Evolutionary conservation across 495 filamentous ascomycete species (phyloP).

Genomic region (Margaritispora aquatica): DNA sequence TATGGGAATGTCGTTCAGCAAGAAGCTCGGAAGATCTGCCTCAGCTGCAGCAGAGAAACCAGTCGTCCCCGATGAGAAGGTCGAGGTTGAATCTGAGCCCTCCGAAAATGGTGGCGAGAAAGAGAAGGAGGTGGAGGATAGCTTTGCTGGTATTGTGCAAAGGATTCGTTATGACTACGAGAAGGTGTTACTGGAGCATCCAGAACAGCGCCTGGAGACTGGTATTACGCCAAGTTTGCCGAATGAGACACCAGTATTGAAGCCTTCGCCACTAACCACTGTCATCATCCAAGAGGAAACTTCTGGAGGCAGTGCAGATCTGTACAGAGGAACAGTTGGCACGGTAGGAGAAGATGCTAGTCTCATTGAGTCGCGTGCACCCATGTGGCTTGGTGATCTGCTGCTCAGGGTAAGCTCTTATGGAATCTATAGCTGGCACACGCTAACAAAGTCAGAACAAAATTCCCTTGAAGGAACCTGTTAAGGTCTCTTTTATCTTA

Average conservation of each 20-base stretch:
- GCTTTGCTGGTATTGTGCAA: slow-evolving; percentile 73
- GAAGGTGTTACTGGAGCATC: slow-evolving; percentile 20
- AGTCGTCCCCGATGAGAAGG: slow-evolving; percentile 60
- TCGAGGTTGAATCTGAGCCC: slow-evolving; percentile 35
- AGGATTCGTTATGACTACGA: slow-evolving; percentile 73
- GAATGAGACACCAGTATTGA: slow-evolving; percentile 78
- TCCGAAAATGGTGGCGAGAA: slow-evolving; percentile 57
- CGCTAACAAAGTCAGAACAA: slow-evolving; percentile 55
- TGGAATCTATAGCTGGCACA: neutral
- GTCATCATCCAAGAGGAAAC: slow-evolving; percentile 96
- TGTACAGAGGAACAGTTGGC: slow-evolving; percentile 83
- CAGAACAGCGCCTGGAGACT: slow-evolving; percentile 57
- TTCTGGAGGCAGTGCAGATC: slow-evolving; percentile 82
- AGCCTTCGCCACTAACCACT: slow-evolving; percentile 69
- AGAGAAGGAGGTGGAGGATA: slow-evolving; percentile 78
- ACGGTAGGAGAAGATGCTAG: slow-evolving; percentile 72
- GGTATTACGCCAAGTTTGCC: slow-evolving; percentile 70
- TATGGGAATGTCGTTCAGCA: slow-evolving; percentile 75
- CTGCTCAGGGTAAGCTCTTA: slow-evolving; percentile 57
- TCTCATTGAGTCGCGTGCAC: slow-evolving; percentile 74
- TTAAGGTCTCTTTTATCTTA: slow-evolving; percentile 88
- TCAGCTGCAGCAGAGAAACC: slow-evolving; percentile 69
- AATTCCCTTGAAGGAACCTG: slow-evolving; percentile 80
- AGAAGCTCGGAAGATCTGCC: slow-evolving; percentile 71
- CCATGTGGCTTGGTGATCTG: slow-evolving; percentile 90